Base-by-base conservation (phyloP, 2,329 filamentous ascomycete genomes). In the Ophiocordyceps sinensis region DNA sequence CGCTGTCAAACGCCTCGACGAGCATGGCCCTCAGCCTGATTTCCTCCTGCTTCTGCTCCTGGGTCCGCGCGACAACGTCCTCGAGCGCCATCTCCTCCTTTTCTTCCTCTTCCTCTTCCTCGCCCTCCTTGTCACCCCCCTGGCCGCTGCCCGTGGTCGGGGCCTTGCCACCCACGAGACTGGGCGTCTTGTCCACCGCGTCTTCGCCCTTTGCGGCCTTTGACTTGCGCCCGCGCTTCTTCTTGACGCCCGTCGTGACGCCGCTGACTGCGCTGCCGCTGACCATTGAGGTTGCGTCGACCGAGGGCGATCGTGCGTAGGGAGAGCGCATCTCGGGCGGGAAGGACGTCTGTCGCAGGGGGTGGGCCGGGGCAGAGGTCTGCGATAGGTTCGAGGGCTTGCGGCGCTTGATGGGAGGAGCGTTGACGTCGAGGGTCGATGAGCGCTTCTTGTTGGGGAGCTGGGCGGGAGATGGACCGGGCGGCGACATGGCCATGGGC, bases 261-360 rank as follows among this genome's bases (percentile, higher is more conserved):
- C 70, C 60, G 56, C 70, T 73, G 46, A 71, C 68, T 37, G 71
- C 72, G 38, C 75, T 79, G 28, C 76, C 78, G 46, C 76, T 77
- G 14, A 79, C 71, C 36, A 77, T 64, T 31, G 73, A 78, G 42
- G 67, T 64, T 9, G 63, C 69, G 43, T 83, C 79, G 39, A 78
- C 66, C 2, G 77, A 82, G 0, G 81, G 81, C 0, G 79, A 84
- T 14, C 80, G 73, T 15, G 68, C 68, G 34, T 70, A 71, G 0
- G 74, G 69, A 3, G 73, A 76, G 19, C 67, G 60, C 29, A 60
- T 61, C 41, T 75, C 79, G 23, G 83, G 82, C 0, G 83, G 82
- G 54, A 87, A 91, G 0, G 83, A 86, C 5, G 85, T 88, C 53
- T 87, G 82, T 32, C 85, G 82, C 2, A 91, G 73, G 2, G 81